Conservation (phyloP, 169 alveolate species). For the Plasmodium fragile region DNA sequence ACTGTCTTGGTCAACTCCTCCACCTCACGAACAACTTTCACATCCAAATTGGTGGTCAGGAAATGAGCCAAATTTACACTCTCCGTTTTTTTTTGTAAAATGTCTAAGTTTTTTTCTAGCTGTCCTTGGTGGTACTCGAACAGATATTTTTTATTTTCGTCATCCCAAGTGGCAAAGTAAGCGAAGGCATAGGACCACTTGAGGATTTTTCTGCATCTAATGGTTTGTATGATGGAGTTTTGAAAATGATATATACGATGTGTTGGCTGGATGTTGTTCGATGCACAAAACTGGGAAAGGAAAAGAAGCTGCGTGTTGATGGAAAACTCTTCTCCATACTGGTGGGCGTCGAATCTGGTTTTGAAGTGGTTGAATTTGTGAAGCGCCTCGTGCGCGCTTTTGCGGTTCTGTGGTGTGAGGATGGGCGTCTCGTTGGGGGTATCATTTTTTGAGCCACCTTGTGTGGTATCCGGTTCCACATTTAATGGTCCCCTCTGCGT, state of each 20-base stretch:
- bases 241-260: conserved; percentile 14
- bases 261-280: neutral
- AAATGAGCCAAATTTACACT: conserved; percentile 29
- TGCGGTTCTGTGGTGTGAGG: neutral
- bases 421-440: neutral
- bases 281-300: conserved; percentile 18
- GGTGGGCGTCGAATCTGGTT: conserved; percentile 63
- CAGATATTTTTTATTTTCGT: conserved; percentile 24
- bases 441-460: neutral
- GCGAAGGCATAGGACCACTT: conserved; percentile 71
- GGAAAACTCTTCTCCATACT: conserved; percentile 44
- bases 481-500: neutral
- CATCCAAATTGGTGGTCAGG: conserved; percentile 13
- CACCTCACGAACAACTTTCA: conserved; percentile 10
- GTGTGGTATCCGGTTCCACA: neutral
- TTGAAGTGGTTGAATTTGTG: conserved; percentile 45
- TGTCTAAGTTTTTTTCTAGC: conserved; percentile 57
- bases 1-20: conserved; percentile 17
- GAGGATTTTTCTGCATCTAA: conserved; percentile 43
- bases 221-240: conserved; percentile 55
- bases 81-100: conserved; percentile 48
- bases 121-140: conserved; percentile 74
- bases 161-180: conserved; percentile 46
- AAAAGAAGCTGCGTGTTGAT: conserved; percentile 36
- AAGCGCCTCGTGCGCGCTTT: conserved; percentile 13